Evolutionary conservation across 2,329 filamentous ascomycete species (phyloP).

Genomic region (Thielaviopsis ethacetica): DNA sequence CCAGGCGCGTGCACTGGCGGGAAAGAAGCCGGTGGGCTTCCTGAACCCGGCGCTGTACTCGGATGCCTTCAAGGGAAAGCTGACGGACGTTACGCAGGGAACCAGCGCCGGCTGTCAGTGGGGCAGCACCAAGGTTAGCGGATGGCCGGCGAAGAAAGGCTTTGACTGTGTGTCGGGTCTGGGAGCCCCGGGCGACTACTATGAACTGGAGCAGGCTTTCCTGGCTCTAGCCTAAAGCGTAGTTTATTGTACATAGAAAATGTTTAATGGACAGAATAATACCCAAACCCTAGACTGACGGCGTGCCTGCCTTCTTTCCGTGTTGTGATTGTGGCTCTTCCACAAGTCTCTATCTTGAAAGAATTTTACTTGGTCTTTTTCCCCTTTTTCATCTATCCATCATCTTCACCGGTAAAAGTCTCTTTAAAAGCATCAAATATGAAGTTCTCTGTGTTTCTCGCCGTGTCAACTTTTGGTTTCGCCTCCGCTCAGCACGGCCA

Average conservation of each 20-base stretch:
- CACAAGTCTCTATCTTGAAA: no score
- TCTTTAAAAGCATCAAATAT: background rate
- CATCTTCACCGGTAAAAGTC: background rate
- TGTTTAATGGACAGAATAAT: no score
- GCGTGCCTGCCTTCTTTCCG: no score
- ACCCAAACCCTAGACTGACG: no score
- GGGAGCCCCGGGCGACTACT: conserved; percentile 29
- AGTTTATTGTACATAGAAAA: background rate
- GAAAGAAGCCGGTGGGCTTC: conserved; percentile 35
- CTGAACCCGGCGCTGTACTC: conserved; percentile 34
- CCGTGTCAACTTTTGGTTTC: background rate
- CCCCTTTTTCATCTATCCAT: no score
- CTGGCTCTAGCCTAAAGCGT: conserved; percentile 11
- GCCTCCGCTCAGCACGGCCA: background rate
- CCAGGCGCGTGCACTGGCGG: conserved; percentile 31
- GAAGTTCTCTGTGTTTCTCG: conserved; percentile 4
- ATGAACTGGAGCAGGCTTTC: conserved; percentile 21
- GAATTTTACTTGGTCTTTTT: no score
- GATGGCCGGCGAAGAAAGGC: conserved; percentile 28
- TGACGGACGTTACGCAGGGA: conserved; percentile 27
- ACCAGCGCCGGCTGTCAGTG: conserved; percentile 25
- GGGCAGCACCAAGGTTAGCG: conserved; percentile 19
- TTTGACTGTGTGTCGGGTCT: conserved; percentile 35
- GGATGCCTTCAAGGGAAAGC: conserved; percentile 19
- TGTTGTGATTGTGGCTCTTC: no score